Base-by-base conservation (phyloP, 352 stramenopile genomes). In the Aphanomyces invadans region DNA sequence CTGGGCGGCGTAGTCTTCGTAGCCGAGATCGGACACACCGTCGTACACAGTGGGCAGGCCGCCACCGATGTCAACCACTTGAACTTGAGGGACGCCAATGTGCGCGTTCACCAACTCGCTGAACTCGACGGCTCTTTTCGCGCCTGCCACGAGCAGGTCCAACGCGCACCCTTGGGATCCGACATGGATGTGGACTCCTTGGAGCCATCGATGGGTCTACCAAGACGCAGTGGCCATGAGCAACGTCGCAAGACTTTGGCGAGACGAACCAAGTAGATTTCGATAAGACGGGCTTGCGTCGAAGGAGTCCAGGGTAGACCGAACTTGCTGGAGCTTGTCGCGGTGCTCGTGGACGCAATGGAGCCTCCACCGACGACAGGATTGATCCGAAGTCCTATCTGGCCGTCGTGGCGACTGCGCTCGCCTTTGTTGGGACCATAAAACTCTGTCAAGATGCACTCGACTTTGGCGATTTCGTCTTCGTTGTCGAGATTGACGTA, bases 401-500 rank as follows among this genome's bases (percentile, higher is more conserved):
- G 82, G 33, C 57, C 66, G 9, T 72, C 61, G 57, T 88, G 76
- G 9, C 32, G 29, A 33, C 4, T 4, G 73, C 4, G 74, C 59
- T 21, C 68, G 62, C 1, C 49, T 60, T 12, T 71, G 73, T 5
- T 71, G 68, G 74, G 76, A 3, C 80, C 87, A 33, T 55, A 25
- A 15, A 85, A 57, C 21, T 82, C 72, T 0, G 32, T 49, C 31
- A 96, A 81, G 7, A 72, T 26, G 2, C 29, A n/a, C 3, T 65
- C 25, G n/a, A 89, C 78, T 61, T 93, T 92, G 65, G 74, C 69
- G 25, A 98, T 77, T 62, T 98, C 92, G 31, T 96, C 74, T 60
- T 95, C 76, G 69, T 96, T 97, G 76, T 98, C 92, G 17, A 93
- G 60, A 75, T 98, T 97, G 65, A 97, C 81, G 64, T 91, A 89